Base-by-base conservation (phyloP, 2,329 filamentous ascomycete species). In the Diaporthe citri region DNA sequence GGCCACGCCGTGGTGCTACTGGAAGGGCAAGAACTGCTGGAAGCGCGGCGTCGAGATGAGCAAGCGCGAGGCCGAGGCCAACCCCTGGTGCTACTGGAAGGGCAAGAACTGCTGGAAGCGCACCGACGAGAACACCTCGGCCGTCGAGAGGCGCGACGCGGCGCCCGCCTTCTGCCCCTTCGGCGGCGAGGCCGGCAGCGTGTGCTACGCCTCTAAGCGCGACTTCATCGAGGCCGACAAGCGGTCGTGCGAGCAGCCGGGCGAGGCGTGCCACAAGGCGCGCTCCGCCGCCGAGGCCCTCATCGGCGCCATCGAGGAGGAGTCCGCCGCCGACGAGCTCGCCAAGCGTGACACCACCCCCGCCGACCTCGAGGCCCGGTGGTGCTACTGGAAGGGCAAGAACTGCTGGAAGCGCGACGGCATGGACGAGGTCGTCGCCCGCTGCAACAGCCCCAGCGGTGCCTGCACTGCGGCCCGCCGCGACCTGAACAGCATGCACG, bases 231-330 rank as follows among this genome's bases (percentile, higher is more conserved):
- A 78, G 36, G 77, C 76, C 57, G 77, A 79, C 72, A 80, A 80
- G 57, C 79, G 80, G 7, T 82, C 81, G 77, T 87, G 87, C 79
- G 77, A 82, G 76, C 79, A 81, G 51, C 81, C 80, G 41, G 86
- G 86, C 46, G 81, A 84, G 74, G 78, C 81, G n/a, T 88, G 87
- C 82, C 81, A 80, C 79, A 85, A 85, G 78, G 81, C 81, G 72
- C 85, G 84, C 79, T 82, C 83, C 73, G 83, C 82, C 25, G 83
- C 83, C 60, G 82, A 83, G 67, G 82, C 82, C 17, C 79, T 85
- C 39, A 80, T 85, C 43, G 76, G 81, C 22, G 82, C 82, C 74
- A 75, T 82, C 36, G 76, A 77, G 71, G 48, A 75, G 15, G 31
- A 31, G 31, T 31, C 31, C 31, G 76, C 43, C 64, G 56, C 36